phyloP scores from a whole-genome alignment of 2,329 filamentous ascomycete species.

The Diaporthe destruens region DNA sequence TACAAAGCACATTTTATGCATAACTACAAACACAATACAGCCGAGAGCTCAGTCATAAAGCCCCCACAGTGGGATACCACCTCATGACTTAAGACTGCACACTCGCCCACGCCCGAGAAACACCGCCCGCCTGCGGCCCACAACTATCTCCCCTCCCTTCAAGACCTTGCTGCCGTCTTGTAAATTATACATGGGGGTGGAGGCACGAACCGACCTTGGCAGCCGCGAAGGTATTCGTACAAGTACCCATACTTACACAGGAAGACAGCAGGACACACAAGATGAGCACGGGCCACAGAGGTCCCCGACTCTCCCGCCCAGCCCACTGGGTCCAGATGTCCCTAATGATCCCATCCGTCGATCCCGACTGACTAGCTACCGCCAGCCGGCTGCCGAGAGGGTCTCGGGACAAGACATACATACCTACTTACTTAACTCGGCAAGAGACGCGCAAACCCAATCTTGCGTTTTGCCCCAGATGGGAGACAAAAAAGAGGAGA shows the following conservation, averaged over 20 bases:
- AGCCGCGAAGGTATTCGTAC: not conserved
- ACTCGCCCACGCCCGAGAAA: not conserved
- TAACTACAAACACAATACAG: no score
- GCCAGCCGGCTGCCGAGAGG: not conserved
- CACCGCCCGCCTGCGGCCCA: not conserved
- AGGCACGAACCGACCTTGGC: not conserved
- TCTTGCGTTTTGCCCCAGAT: no score
- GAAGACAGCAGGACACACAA: not conserved
- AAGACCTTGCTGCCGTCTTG: no score
- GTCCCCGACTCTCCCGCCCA: not conserved
- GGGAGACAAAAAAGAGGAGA: not conserved
- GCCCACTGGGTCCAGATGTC: not conserved
- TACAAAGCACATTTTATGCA: not conserved
- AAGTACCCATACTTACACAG: not conserved
- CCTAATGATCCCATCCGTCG: constrained; percentile 17
- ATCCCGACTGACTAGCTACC: constrained; percentile 24
- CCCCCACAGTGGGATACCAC: not conserved
- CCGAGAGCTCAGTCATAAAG: not conserved
- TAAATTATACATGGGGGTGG: no score
- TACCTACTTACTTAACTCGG: not conserved
- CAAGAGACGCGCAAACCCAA: not conserved
- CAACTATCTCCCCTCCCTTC: no score
- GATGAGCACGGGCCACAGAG: constrained; percentile 1
- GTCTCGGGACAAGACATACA: not conserved
- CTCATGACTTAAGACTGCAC: not conserved